A percentile compares a stretch with the other conserved stretches of the same genome.
phyloP scores from a whole-genome alignment of 2,329 filamentous ascomycete species.

The Penicillium psychrosexuale region DNA sequence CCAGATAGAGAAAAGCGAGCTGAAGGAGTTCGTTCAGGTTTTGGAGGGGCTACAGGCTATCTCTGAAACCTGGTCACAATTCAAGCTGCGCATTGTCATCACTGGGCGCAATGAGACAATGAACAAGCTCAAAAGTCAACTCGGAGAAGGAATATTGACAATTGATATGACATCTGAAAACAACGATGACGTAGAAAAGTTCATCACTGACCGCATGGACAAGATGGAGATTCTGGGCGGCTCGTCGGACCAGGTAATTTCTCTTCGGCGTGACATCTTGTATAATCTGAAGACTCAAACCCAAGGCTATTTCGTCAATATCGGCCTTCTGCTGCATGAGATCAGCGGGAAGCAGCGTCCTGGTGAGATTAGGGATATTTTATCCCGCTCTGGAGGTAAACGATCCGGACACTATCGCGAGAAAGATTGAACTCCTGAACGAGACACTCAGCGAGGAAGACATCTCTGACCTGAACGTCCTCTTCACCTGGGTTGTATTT shows the following conservation, averaged over 20 bases:
- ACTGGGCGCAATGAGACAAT: constrained; percentile 20
- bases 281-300: constrained; percentile 15
- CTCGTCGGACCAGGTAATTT: constrained; percentile 17
- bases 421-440: constrained; percentile 18
- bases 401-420: constrained; percentile 23
- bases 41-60: constrained; percentile 5
- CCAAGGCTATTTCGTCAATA: constrained; percentile 25
- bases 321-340: constrained; percentile 24
- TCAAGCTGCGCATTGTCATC: constrained; percentile 20
- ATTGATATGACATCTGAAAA: constrained; percentile 20
- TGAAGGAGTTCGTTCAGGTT: constrained; percentile 22
- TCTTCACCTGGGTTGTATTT: constrained; percentile 24
- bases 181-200: constrained; percentile 22
- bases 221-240: constrained; percentile 27
- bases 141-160: constrained; percentile 5
- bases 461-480: constrained; percentile 26
- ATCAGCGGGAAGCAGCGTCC: constrained; percentile 26
- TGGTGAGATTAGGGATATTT: constrained; percentile 24
- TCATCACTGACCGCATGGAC: constrained; percentile 22
- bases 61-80: constrained; percentile 8
- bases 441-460: constrained; percentile 25
- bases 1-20: constrained; percentile 38
- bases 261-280: constrained; percentile 17
- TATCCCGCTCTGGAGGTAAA: constrained; percentile 25
- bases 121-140: constrained; percentile 13